Percentiles rank a stretch among this genome's conserved stretches.
Conservation (phyloP, 1,284 basidiomycete species). For the Neonothopanus nambi region DNA sequence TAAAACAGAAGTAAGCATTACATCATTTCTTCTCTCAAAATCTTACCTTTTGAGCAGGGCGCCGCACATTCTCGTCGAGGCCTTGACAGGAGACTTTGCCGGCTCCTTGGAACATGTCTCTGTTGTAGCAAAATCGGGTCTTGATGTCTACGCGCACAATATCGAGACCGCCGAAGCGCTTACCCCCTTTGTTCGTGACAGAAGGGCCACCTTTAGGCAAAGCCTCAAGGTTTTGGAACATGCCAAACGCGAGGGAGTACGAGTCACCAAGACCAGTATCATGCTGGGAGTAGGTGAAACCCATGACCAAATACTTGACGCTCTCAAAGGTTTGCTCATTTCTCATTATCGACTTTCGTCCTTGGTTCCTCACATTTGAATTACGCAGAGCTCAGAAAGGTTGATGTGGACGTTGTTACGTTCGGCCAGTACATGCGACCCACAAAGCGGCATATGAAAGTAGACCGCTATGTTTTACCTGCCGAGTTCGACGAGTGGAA, state of each 20-base stretch:
- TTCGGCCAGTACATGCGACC: constrained; percentile 99
- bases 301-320: constrained; percentile 81
- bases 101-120: constrained; percentile 79
- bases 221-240: constrained; percentile 84
- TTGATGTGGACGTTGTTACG: constrained; percentile 95
- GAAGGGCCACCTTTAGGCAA: constrained; percentile 90
- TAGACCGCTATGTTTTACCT: constrained; percentile 93
- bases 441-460: constrained; percentile 99
- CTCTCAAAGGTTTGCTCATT: constrained; percentile 69
- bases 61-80: constrained; percentile 95
- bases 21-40: constrained; percentile 12
- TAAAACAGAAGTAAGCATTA: constrained; percentile 82
- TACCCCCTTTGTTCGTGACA: constrained; percentile 94
- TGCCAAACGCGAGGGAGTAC: constrained; percentile 80
- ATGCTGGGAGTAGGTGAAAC: constrained; percentile 98
- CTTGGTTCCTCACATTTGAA: neutral
- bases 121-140: constrained; percentile 84
- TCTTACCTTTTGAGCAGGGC: constrained; percentile 52
- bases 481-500: constrained; percentile 94
- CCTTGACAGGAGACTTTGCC: constrained; percentile 93
- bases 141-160: constrained; percentile 99
- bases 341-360: neutral
- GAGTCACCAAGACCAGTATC: constrained; percentile 96
- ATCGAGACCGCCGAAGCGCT: constrained; percentile 93
- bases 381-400: constrained; percentile 80